A percentile compares a stretch with the other conserved stretches of the same genome.
Evolutionary conservation across 1,284 basidiomycete genomes (phyloP).

Genomic region (Sphagnurus paluster): DNA sequence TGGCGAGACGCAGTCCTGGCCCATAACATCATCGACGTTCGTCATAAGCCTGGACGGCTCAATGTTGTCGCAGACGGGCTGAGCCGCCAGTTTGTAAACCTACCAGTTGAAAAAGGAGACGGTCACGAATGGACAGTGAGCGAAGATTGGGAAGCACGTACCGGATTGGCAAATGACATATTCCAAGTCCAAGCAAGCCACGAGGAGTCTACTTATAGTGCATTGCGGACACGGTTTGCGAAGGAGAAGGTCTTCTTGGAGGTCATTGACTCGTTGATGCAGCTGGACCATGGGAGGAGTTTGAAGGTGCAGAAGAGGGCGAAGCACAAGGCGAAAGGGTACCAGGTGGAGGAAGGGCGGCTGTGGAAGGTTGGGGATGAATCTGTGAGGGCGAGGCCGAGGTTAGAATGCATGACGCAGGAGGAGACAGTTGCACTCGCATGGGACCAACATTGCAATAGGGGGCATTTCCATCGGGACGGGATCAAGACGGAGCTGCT

Average conservation of each 20-base stretch:
- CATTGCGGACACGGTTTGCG: too few species aligned
- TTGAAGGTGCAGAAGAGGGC: slow-evolving; percentile 20
- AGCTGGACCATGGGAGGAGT: background rate
- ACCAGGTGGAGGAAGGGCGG: slow-evolving; percentile 30
- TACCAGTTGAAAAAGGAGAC: slow-evolving; percentile 22
- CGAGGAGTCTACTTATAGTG: too few species aligned
- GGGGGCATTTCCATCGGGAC: background rate
- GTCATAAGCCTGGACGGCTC: background rate
- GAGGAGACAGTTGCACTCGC: background rate
- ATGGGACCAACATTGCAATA: slow-evolving; percentile 11
- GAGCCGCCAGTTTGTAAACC: slow-evolving; percentile 21
- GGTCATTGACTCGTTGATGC: background rate
- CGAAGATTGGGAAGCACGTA: slow-evolving; percentile 28
- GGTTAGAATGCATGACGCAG: background rate
- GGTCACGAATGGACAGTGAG: slow-evolving; percentile 32
- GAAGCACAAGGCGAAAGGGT: slow-evolving; percentile 24
- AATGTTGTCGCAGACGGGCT: slow-evolving; percentile 24
- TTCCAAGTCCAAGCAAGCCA: slow-evolving; percentile 19
- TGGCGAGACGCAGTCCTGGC: slow-evolving; percentile 29
- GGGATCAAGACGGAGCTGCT: background rate
- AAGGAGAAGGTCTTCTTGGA: background rate
- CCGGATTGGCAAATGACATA: slow-evolving; percentile 31
- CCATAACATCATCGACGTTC: slow-evolving; percentile 15
- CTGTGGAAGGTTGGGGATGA: slow-evolving; percentile 28
- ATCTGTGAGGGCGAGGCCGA: background rate